Evolutionary conservation across 75 land plant species (phyloP), one percentile per base, ranked within the genome.

Genomic region (Larix kaempferi): DNA sequence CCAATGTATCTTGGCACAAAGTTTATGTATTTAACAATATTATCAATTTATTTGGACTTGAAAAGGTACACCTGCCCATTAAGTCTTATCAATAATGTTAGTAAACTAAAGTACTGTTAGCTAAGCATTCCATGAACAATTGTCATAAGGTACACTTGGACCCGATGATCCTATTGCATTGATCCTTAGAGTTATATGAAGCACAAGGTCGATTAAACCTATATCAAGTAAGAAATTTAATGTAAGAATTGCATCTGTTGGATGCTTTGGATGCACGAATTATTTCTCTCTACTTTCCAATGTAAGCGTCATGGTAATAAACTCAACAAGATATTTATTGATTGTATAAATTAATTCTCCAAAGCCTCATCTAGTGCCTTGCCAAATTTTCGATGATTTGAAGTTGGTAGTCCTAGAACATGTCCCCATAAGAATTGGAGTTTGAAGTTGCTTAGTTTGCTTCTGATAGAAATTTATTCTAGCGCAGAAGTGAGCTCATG

Each of bases 91-190:
- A n/a, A n/a, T n/a, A n/a, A n/a, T n/a, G n/a, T n/a, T n/a, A n/a
- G n/a, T n/a, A n/a, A n/a, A n/a, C n/a, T n/a, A n/a, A n/a, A n/a
- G n/a, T n/a, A n/a, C n/a, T n/a, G n/a, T n/a, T n/a, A n/a, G n/a
- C n/a, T n/a, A n/a, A n/a, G n/a, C 33, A 29, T 29, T 39, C 41
- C 41, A 39, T 39, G 41, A 39, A 4, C 4, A 39, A 4, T 67
- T 67, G n/a, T 67, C n/a, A 67, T 19, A 35, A 35, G 49, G 33
- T 67, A 67, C n/a, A 67, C 44, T 66, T 66, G 41, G 41, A 66
- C 39, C 71, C 35, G n/a, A 67, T 39, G 41, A 39, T 39, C 41
- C 41, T 67, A 2, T 39, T 67, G 39, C 41, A 65, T 41, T 62
- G 66, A 5, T 12, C 14, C 29, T 0, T 25, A 64, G 29, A 64